Conservation (phyloP, 192 early-diverging fungal species). For the Pilaira anomala region DNA sequence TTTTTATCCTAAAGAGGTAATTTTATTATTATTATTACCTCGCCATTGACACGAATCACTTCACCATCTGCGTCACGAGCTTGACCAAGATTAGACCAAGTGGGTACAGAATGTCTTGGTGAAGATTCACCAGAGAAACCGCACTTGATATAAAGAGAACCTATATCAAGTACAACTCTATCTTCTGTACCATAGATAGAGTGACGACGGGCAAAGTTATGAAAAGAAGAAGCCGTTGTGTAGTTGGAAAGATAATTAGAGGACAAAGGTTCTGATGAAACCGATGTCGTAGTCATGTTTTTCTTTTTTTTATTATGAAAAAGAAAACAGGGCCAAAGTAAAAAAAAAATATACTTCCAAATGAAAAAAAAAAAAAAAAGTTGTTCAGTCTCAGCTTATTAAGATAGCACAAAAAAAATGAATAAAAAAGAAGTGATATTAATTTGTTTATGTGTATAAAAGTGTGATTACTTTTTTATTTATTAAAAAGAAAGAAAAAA, state of each 20-base stretch:
- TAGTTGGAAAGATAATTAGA: constrained; percentile 26
- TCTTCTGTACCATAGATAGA: constrained; percentile 80
- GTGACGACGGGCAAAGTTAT: constrained; percentile 39
- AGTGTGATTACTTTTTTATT: no score
- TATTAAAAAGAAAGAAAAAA: not conserved
- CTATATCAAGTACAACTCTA: constrained; percentile 83
- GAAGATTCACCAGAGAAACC: constrained; percentile 83
- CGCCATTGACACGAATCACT: constrained; percentile 36
- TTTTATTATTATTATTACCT: no score
- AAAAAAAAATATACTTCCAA: no score
- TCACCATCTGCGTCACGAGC: constrained; percentile 39
- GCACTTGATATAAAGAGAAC: constrained; percentile 75
- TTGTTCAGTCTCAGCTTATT: no score
- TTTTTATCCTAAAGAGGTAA: not conserved
- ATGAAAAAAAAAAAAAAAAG: no score
- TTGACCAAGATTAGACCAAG: constrained; percentile 45
- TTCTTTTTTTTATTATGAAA: not conserved
- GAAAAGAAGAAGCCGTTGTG: constrained; percentile 11
- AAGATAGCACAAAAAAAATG: no score
- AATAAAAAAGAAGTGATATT: no score
- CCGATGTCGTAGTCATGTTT: constrained; percentile 27
- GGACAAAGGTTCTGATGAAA: constrained; percentile 22
- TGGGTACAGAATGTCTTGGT: constrained; percentile 66
- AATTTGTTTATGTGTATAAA: no score
- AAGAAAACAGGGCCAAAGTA: not conserved